A percentile compares a stretch with the other conserved stretches of the same genome.
These are phyloP conservation scores for Parsonsia alboflavescens DNA, from an alignment of 257 asterid genomes.

Conservation along the genomic window DNA sequence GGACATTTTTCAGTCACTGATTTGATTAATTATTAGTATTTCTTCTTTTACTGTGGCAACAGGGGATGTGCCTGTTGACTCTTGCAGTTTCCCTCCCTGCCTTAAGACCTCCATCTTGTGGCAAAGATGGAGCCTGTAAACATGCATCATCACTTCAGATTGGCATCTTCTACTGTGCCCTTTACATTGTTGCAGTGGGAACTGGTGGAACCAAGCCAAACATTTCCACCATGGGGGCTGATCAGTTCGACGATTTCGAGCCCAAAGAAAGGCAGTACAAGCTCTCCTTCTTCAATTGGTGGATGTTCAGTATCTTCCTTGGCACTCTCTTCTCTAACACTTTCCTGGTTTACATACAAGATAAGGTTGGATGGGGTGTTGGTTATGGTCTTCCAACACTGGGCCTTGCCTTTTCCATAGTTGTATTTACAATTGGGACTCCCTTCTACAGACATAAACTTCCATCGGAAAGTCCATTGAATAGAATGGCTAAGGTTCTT, in stretches of 20 bases:
- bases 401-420: constrained; percentile 54
- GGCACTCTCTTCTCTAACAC: constrained; percentile 75
- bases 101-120: constrained; percentile 48
- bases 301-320: constrained; percentile 75
- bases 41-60: neutral
- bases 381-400: constrained; percentile 73
- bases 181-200: constrained; percentile 64
- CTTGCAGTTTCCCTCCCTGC: constrained; percentile 53
- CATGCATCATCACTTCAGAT: constrained; percentile 50
- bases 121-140: constrained; percentile 34
- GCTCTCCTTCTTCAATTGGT: constrained; percentile 86
- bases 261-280: constrained; percentile 64
- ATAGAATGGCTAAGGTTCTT: constrained; percentile 58
- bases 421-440: constrained; percentile 55
- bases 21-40: neutral
- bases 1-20: neutral
- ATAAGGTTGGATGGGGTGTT: constrained; percentile 71
- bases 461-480: constrained; percentile 77
- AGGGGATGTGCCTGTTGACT: constrained; percentile 70
- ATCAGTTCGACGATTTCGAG: constrained; percentile 71
- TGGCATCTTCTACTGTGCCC: constrained; percentile 57
- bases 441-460: constrained; percentile 54
- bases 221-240: constrained; percentile 74
- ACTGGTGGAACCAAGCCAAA: constrained; percentile 89
- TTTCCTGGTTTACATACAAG: constrained; percentile 66